Evolutionary conservation across 805 yeast genomes (phyloP).

Genomic region (Zygotorulaspora sp.): DNA sequence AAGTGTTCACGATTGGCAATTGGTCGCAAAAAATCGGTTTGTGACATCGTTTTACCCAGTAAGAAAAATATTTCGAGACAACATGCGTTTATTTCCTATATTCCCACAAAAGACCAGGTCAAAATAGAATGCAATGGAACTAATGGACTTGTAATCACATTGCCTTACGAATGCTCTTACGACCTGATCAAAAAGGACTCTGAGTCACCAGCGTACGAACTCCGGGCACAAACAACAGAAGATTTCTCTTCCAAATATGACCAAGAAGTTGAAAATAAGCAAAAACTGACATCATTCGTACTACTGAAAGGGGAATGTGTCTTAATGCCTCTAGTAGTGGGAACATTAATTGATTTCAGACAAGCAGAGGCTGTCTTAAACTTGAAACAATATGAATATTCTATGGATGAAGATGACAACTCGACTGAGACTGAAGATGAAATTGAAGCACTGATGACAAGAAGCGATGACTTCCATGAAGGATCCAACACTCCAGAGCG

Average conservation of each 20-base stretch:
- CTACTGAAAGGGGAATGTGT: conserved; percentile 60
- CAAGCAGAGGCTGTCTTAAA: conserved; percentile 50
- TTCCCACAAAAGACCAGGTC: conserved; percentile 39
- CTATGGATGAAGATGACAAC: conserved; percentile 43
- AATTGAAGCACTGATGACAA: conserved; percentile 24
- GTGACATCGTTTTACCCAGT: conserved; percentile 33
- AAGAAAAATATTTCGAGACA: conserved; percentile 33
- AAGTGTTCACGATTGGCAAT: conserved; percentile 23
- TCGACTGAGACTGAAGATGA: conserved; percentile 39
- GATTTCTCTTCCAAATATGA: conserved; percentile 4
- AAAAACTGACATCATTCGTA: conserved; percentile 29
- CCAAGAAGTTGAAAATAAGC: conserved; percentile 19
- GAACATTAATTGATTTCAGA: conserved; percentile 61
- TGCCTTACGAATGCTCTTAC: conserved; percentile 47
- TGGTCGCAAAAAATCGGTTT: conserved; percentile 31
- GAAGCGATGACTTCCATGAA: conserved; percentile 20
- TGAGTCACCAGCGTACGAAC: conserved; percentile 24
- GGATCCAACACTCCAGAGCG: conserved; percentile 19
- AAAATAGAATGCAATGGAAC: conserved; percentile 69
- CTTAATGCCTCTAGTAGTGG: conserved; percentile 56
- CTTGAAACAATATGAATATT: conserved; percentile 42
- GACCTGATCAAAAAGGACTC: conserved; percentile 24
- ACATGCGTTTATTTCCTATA: conserved; percentile 39
- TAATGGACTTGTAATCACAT: conserved; percentile 68
- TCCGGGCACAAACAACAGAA: conserved; percentile 14